A percentile compares a stretch with the other conserved stretches of the same genome.
These are phyloP conservation scores for Beverwykella pulmonaria DNA, from an alignment of 495 filamentous ascomycete genomes.

Conservation along the genomic window DNA sequence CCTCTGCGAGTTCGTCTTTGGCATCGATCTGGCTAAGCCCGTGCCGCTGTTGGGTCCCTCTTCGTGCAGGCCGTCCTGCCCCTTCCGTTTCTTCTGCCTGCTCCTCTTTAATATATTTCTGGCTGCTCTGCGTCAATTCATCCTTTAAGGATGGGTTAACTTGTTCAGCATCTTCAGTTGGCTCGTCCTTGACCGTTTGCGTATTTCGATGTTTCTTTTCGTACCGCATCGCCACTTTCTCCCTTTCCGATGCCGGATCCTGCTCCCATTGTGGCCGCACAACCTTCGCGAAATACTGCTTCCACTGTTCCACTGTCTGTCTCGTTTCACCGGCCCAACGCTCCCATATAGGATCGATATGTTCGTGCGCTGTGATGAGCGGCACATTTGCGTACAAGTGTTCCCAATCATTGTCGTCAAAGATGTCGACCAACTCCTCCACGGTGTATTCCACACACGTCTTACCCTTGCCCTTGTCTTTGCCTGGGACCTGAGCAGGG, in stretches of 20 bases:
- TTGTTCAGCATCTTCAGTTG: not conserved
- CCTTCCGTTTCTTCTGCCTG: too few species aligned
- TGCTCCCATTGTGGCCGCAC: constrained; percentile 30
- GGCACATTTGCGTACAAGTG: constrained; percentile 31
- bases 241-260: constrained; percentile 20
- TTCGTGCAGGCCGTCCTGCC: too few species aligned
- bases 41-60: too few species aligned
- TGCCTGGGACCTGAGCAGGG: not conserved
- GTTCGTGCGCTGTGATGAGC: not conserved
- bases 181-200: not conserved
- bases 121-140: too few species aligned
- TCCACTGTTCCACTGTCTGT: constrained; percentile 27
- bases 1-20: not conserved
- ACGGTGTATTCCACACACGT: not conserved
- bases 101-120: too few species aligned
- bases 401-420: constrained; percentile 28
- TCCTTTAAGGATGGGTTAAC: too few species aligned
- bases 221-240: constrained; percentile 1
- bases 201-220: not conserved
- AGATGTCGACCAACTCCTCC: not conserved
- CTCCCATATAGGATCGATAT: constrained; percentile 25
- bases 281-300: constrained; percentile 29
- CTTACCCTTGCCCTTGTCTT: not conserved
- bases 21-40: not conserved
- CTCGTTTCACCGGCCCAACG: constrained; percentile 10